A percentile compares a stretch with the other conserved stretches of the same genome.
Conservation (phyloP, 352 stramenopile genomes). For the Globisporangium camurandrum region DNA sequence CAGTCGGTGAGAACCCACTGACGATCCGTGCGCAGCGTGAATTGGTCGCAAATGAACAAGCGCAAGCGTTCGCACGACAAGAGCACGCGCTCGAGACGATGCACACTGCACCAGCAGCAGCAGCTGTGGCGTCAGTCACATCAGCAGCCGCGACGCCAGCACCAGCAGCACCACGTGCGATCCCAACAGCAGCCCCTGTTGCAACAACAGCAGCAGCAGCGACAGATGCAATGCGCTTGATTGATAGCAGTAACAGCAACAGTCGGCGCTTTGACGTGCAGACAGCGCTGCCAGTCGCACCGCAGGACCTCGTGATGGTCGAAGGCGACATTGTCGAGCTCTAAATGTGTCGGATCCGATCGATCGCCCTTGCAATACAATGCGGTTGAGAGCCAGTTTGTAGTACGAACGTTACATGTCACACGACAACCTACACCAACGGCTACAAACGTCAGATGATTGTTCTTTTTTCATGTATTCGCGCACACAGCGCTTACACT, state of each 20-base stretch:
- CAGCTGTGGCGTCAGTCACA: neutral
- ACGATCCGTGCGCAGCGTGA: conserved; percentile 3
- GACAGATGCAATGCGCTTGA: neutral
- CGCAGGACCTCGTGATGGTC: conserved; percentile 42
- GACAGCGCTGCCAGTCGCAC: conserved; percentile 16
- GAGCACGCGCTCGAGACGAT: conserved; percentile 13
- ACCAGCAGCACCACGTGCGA: neutral
- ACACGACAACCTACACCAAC: too few relatives aligned
- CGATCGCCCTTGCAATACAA: too few relatives aligned
- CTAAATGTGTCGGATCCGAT: too few relatives aligned
- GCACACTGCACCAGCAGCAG: conserved; percentile 11
- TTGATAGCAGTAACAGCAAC: neutral
- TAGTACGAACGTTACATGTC: too few relatives aligned
- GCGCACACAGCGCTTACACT: too few relatives aligned
- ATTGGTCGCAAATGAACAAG: conserved; percentile 2
- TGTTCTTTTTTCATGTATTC: too few relatives aligned
- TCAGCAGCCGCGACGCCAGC: neutral
- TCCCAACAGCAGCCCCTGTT: neutral
- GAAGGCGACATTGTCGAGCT: conserved; percentile 60
- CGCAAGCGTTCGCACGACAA: conserved; percentile 10
- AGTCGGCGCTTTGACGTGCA: neutral
- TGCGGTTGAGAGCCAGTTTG: neutral
- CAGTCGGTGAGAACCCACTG: neutral
- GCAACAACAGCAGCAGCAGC: neutral
- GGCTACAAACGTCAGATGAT: too few relatives aligned